These are phyloP conservation scores for Penicillium egyptiacum DNA, from an alignment of 495 filamentous ascomycete species.

Conservation along the genomic window DNA sequence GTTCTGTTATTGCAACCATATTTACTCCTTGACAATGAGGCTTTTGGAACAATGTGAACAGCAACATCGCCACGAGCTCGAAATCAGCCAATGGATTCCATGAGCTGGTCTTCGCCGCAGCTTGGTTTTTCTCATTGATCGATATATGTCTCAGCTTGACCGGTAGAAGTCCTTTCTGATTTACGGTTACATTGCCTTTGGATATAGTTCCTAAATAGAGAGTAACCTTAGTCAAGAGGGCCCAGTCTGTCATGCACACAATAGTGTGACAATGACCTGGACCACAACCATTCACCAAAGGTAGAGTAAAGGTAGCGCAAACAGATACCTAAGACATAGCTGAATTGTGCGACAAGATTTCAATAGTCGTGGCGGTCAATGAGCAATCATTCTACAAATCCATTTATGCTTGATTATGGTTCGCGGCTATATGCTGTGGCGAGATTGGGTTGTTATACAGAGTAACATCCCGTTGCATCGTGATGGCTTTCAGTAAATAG, in stretches of 20 bases:
- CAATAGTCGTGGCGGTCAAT: not conserved
- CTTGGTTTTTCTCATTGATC: slow-evolving; percentile 1
- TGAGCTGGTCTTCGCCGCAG: not conserved
- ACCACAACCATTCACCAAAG: slow-evolving; percentile 2
- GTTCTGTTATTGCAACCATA: slow-evolving; percentile 1
- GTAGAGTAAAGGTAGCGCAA: slow-evolving; percentile 5
- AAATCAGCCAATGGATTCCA: slow-evolving; percentile 3
- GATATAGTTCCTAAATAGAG: not conserved
- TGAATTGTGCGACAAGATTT: not conserved
- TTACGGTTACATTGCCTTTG: slow-evolving; percentile 23
- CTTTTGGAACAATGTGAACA: slow-evolving; percentile 6
- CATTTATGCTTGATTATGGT: not conserved
- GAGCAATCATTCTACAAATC: not conserved
- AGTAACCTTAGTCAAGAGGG: slow-evolving; percentile 2
- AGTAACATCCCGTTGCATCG: not conserved
- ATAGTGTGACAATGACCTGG: slow-evolving; percentile 8
- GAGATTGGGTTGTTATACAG: slow-evolving; percentile 6
- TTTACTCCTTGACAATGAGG: not conserved
- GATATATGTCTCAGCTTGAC: slow-evolving; percentile 20
- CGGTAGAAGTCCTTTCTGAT: slow-evolving; percentile 6
- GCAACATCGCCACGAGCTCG: not conserved
- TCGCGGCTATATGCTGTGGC: slow-evolving; percentile 1
- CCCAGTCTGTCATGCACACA: slow-evolving; percentile 1
- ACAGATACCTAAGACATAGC: not conserved
- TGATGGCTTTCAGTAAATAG: not conserved